Conservation (phyloP, 2,329 filamentous ascomycete genomes). For the Colletotrichum sublineola region DNA sequence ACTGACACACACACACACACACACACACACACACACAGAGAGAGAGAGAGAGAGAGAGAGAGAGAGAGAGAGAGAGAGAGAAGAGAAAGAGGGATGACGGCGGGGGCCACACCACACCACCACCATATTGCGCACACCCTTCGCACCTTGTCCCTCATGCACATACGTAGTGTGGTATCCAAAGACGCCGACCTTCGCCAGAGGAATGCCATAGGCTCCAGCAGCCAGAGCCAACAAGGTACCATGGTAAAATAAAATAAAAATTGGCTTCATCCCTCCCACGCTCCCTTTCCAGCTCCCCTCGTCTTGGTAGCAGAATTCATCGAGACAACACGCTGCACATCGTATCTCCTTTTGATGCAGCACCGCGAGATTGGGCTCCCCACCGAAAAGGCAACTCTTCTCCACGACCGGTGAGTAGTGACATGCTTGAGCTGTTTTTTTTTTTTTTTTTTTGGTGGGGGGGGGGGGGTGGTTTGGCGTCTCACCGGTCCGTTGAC, state of each 20-base stretch:
- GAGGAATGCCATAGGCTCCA: background rate
- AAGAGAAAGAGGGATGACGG: background rate
- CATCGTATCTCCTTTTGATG: conserved; percentile 28
- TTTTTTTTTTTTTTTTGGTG: background rate
- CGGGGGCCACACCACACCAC: background rate
- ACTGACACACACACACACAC: background rate
- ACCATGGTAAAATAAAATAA: too few species aligned
- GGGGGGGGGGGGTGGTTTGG: background rate
- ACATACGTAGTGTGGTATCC: background rate
- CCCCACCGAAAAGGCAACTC: background rate
- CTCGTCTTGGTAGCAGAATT: conserved; percentile 2
- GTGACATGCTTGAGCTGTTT: background rate
- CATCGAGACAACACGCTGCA: conserved; percentile 27
- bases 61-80: background rate
- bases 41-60: background rate
- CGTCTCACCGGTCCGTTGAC: background rate
- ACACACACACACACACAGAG: background rate
- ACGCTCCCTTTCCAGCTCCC: background rate
- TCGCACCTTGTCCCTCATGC: background rate
- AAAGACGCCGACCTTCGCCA: background rate
- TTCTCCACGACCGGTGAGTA: conserved; percentile 7
- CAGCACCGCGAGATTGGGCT: conserved; percentile 30
- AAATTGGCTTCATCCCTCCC: background rate
- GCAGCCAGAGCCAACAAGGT: background rate
- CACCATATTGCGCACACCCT: background rate